These are phyloP conservation scores for Arabidopsis lyrata DNA, from an alignment of 441 rosid species.

Conservation along the genomic window DNA sequence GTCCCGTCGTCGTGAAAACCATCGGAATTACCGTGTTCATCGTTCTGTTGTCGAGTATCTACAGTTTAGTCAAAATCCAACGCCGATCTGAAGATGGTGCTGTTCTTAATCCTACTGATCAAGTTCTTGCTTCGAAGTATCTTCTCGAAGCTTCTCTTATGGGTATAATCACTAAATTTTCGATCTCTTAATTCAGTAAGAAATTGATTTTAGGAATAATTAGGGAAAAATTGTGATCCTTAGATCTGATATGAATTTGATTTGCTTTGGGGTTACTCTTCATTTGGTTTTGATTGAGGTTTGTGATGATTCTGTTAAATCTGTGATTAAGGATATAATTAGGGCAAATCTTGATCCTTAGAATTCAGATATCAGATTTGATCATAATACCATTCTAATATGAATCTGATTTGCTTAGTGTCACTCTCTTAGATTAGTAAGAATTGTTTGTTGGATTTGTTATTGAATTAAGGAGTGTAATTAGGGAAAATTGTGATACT, in stretches of 20 bases:
- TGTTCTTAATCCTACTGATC: conserved; percentile 77
- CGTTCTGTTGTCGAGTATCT: conserved; percentile 65
- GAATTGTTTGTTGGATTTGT: background rate
- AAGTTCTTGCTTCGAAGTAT: conserved; percentile 73
- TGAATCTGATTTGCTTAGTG: too few species aligned
- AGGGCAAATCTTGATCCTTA: background rate
- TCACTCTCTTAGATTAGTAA: too few species aligned
- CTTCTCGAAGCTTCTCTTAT: conserved; percentile 89
- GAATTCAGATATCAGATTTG: background rate
- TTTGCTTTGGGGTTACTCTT: background rate
- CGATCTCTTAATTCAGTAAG: background rate
- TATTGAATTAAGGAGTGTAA: background rate
- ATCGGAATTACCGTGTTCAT: conserved; percentile 62
- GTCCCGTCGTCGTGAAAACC: conserved; percentile 62
- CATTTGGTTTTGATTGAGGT: background rate
- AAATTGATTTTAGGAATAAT: background rate
- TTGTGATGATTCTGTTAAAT: background rate
- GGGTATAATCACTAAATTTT: conserved; percentile 52
- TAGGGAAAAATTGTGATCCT: background rate
- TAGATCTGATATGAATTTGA: conserved; percentile 1
- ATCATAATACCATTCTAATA: background rate
- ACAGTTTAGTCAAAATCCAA: conserved; percentile 64
- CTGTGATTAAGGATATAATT: background rate
- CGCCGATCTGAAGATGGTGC: conserved; percentile 63
- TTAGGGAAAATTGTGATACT: background rate